Base-by-base conservation (phyloP, 2,329 filamentous ascomycete species). In the Fonsecaea pugnacius region DNA sequence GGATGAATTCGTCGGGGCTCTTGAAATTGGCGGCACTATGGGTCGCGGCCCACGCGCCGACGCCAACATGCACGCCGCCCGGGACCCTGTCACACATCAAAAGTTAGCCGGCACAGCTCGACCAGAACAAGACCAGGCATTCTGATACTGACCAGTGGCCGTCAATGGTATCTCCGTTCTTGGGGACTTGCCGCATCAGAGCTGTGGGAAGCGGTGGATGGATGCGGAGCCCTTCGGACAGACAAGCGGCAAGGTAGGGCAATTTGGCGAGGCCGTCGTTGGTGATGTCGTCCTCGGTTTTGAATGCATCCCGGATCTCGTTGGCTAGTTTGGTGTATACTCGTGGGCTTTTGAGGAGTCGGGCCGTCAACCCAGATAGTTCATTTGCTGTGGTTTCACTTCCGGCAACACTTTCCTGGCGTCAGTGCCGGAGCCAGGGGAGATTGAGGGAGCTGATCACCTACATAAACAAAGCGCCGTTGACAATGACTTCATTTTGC, bases 381-480 rank as follows among this genome's bases (percentile, higher is more conserved):
- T 10, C 36, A 40, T 40, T 40, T 16, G 36, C 36, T 5, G 36
- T 40, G 9, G 36, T n/a, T 16, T 40, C 36, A 16, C 36, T 40
- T 14, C 36, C 36, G 2, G 16, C 36, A 14, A 40, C 9, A 8
- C 35, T 36, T 9, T 36, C 27, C 27, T 27, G 27, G 27, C 27
- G 27, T 27, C 27, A 27, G 27, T 27, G 27, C 27, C 27, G 5
- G 27, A 27, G 5, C 27, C 27, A 4, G n/a, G 27, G 27, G 27
- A 27, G 27, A 27, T 27, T 27, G 3, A 5, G 5, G 27, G 27
- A 27, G 27, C 27, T 27, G 27, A 27, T 27, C 27, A 27, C 27
- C 27, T 27, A 62, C 76, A 78, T 66, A 21, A 71, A 58, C 18
- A 68, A 27, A 8, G 32, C 35, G 10, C 33, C 40, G 48, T 68